phyloP scores from a whole-genome alignment of 495 filamentous ascomycete genomes.

The Aspergillus kassunensis region DNA sequence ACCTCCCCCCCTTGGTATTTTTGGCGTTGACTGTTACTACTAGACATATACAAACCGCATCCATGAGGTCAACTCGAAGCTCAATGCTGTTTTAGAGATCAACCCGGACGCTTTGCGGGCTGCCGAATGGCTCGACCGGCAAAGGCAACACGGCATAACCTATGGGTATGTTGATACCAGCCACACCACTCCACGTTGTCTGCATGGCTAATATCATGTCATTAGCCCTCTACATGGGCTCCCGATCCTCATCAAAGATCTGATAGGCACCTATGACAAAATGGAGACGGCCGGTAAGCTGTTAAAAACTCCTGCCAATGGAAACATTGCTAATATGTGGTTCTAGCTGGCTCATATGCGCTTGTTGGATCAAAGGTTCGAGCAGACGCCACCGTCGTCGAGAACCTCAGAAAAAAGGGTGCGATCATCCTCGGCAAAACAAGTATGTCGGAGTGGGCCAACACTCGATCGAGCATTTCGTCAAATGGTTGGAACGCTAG shows the following conservation, averaged over 20 bases:
- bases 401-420: conserved; percentile 47
- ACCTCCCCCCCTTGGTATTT: not conserved
- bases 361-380: conserved; percentile 48
- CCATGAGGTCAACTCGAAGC: conserved; percentile 47
- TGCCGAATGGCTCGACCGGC: conserved; percentile 46
- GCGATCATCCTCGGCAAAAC: conserved; percentile 53
- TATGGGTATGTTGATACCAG: conserved; percentile 36
- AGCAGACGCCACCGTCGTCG: conserved; percentile 41
- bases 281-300: conserved; percentile 55
- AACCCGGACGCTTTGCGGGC: conserved; percentile 54
- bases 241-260: conserved; percentile 66
- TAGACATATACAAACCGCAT: conserved; percentile 52
- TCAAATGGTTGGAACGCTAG: conserved; percentile 54
- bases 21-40: not conserved
- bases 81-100: conserved; percentile 51
- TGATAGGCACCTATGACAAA: conserved; percentile 59
- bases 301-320: conserved; percentile 17
- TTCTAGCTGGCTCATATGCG: conserved; percentile 52
- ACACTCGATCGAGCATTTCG: conserved; percentile 44
- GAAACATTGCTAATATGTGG: conserved; percentile 4
- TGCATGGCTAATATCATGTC: not conserved
- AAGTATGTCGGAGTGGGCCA: conserved; percentile 54
- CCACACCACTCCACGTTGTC: too few species aligned
- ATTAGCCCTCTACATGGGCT: conserved; percentile 58
- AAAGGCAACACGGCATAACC: conserved; percentile 43